Percentiles rank a stretch among this genome's conserved stretches.
Evolutionary conservation across 2,329 filamentous ascomycete genomes (phyloP).

Genomic region (Aureobasidium sp.): DNA sequence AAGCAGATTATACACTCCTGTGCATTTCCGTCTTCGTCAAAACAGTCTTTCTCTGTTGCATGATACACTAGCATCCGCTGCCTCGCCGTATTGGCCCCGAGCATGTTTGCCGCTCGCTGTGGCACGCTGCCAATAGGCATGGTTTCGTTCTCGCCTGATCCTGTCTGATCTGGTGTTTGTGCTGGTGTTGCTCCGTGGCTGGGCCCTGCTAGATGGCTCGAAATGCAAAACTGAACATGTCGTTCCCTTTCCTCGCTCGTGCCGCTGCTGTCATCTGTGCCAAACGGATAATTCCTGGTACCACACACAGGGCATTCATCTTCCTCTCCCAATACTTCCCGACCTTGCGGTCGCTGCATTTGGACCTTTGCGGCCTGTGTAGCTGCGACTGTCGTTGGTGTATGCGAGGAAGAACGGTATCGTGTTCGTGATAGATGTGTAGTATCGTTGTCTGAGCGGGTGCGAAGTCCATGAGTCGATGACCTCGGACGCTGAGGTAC

Average conservation of each 20-base stretch:
- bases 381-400: neutral
- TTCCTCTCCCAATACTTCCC: conserved; percentile 45
- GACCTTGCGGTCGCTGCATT: neutral
- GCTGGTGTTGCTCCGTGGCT: conserved; percentile 9
- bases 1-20: conserved; percentile 58
- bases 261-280: conserved; percentile 7
- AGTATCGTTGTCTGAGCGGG: conserved; percentile 8
- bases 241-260: conserved; percentile 10
- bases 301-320: conserved; percentile 75
- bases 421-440: neutral
- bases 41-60: conserved; percentile 56
- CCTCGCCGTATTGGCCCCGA: conserved; percentile 11
- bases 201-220: conserved; percentile 17
- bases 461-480: neutral
- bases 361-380: neutral
- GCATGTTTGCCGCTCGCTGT: neutral
- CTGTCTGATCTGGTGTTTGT: neutral
- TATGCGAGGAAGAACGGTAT: neutral
- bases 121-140: neutral
- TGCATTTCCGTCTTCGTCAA: conserved; percentile 41
- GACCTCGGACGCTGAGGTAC: neutral
- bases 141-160: neutral
- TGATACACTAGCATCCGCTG: conserved; percentile 43
- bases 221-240: conserved; percentile 22
- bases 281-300: conserved; percentile 49